phyloP scores from a whole-genome alignment of 148 eudicot genomes.

The Rhododendron kiyosumense region DNA sequence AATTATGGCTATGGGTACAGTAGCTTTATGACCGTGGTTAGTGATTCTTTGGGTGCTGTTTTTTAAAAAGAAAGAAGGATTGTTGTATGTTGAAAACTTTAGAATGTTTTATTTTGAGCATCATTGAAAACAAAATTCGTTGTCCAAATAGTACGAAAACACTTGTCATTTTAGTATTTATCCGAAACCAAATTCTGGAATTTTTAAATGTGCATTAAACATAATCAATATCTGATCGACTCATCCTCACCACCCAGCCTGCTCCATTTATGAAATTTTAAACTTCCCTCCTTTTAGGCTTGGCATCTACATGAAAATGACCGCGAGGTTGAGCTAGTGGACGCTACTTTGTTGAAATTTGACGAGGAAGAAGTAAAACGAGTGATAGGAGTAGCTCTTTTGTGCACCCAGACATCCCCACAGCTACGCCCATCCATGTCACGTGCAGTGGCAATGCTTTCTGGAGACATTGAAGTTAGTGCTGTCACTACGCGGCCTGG shows the following conservation, averaged over 20 bases:
- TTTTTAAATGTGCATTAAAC: not conserved
- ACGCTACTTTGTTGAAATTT: constrained; percentile 36
- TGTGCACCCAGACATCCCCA: constrained; percentile 91
- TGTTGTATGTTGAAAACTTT: not conserved
- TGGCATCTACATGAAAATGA: constrained; percentile 68
- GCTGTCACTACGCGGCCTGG: constrained; percentile 59
- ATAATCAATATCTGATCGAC: not conserved
- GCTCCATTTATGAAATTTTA: not conserved
- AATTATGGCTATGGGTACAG: not conserved
- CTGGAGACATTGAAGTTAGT: constrained; percentile 63
- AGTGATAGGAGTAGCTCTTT: constrained; percentile 54
- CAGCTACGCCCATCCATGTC: constrained; percentile 77
- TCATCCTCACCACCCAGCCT: not conserved
- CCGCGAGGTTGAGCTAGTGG: constrained; percentile 54
- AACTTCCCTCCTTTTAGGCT: constrained; percentile 30
- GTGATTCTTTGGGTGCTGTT: not conserved
- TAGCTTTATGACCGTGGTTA: not conserved
- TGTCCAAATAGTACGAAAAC: not conserved
- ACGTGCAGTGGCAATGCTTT: constrained; percentile 77
- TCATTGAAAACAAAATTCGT: not conserved
- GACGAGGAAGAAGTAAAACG: constrained; percentile 55
- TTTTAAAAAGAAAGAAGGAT: not conserved
- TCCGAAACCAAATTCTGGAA: not conserved
- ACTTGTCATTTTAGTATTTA: not conserved
- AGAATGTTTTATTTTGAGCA: not conserved